Evolutionary conservation across 78 protist genomes (phyloP).

Genomic region (Protostelium mycophagum): DNA sequence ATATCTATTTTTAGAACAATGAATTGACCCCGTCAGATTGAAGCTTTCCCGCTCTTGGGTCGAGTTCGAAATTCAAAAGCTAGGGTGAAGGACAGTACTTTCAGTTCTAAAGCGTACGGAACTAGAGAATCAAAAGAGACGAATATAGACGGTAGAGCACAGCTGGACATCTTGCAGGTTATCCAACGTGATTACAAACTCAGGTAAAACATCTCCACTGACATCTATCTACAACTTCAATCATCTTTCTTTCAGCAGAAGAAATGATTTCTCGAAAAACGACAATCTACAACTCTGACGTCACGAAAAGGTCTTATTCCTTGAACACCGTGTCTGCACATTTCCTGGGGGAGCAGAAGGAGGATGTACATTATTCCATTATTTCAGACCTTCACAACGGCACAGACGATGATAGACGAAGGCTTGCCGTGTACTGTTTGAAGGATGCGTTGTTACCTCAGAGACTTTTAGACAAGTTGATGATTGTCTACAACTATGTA

Average conservation of each 20-base stretch:
- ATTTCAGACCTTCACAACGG: constrained; percentile 94
- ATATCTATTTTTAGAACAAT: not conserved
- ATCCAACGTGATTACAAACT: constrained; percentile 71
- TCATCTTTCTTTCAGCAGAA: no score
- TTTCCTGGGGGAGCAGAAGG: constrained; percentile 98
- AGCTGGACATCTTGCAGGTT: constrained; percentile 61
- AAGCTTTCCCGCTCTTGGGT: constrained; percentile 46
- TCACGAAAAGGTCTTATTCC: constrained; percentile 85
- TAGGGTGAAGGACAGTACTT: constrained; percentile 37
- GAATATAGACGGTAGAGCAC: constrained; percentile 53
- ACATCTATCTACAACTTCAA: not conserved
- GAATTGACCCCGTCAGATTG: not conserved
- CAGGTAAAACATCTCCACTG: not conserved
- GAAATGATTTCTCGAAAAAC: no score
- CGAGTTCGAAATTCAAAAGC: constrained; percentile 45
- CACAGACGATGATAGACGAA: constrained; percentile 89
- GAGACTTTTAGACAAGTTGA: constrained; percentile 94
- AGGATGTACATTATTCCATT: constrained; percentile 97
- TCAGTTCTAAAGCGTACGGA: constrained; percentile 84
- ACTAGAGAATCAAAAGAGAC: constrained; percentile 89
- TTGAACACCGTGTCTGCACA: constrained; percentile 94
- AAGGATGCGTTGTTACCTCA: constrained; percentile 97
- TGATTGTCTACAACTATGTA: constrained; percentile 90
- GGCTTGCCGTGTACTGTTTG: constrained; percentile 98
- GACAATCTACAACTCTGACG: constrained; percentile 61